phyloP scores from a whole-genome alignment of 2,329 filamentous ascomycete species.

The Penicillium thymicola region DNA sequence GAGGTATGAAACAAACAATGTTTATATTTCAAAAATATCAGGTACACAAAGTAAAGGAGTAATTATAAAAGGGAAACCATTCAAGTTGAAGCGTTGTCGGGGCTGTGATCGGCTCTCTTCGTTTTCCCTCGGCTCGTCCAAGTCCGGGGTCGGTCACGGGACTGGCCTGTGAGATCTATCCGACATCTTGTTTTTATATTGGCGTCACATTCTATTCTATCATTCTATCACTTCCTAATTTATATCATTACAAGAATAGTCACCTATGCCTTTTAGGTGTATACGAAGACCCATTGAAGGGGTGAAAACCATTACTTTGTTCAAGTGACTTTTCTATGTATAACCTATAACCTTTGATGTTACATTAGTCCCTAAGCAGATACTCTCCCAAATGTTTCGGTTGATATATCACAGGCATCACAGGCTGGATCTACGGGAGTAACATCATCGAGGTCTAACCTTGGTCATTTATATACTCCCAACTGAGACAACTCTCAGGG shows the following conservation, averaged over 20 bases:
- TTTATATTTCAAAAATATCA: background rate
- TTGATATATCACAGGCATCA: background rate
- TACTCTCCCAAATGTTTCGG: background rate
- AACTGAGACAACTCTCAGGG: background rate
- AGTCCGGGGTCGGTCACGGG: constrained; percentile 37
- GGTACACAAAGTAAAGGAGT: background rate
- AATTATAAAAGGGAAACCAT: background rate
- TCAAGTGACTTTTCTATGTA: too few relatives aligned
- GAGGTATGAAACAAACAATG: background rate
- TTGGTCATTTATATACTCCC: background rate
- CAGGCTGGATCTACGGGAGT: background rate
- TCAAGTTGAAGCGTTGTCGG: background rate
- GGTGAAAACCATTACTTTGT: too few relatives aligned
- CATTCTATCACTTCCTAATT: background rate
- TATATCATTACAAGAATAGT: too few relatives aligned
- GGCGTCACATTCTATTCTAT: background rate
- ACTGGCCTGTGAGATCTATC: constrained; percentile 13
- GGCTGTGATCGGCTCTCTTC: constrained; percentile 22
- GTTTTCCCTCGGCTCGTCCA: constrained; percentile 36
- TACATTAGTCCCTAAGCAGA: too few relatives aligned
- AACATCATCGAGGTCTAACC: background rate
- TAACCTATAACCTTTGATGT: too few relatives aligned
- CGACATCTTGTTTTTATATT: background rate
- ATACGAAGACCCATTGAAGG: too few relatives aligned
- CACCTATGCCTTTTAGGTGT: too few relatives aligned